Conservation (phyloP, 257 asterid genomes). For the Avicennia marina region DNA sequence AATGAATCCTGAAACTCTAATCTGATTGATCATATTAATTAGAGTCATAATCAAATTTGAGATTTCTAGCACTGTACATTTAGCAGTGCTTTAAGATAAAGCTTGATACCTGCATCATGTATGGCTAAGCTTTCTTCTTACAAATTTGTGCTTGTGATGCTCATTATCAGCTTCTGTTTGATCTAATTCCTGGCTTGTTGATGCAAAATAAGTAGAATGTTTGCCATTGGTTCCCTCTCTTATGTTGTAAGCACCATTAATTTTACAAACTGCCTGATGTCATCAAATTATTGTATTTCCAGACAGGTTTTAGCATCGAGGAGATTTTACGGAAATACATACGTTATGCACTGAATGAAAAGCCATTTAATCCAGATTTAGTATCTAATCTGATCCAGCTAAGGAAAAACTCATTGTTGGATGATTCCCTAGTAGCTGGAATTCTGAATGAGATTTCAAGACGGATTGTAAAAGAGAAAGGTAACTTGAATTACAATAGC, state of each 20-base stretch:
- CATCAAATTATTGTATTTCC: conserved; percentile 30
- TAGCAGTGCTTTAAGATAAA: not conserved
- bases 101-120: not conserved
- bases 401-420: conserved; percentile 63
- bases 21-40: not conserved
- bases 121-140: not conserved
- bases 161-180: not conserved
- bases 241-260: conserved; percentile 3
- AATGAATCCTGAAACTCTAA: not conserved
- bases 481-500: conserved; percentile 30
- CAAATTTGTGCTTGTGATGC: not conserved
- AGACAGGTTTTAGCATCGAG: conserved; percentile 87
- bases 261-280: conserved; percentile 24
- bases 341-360: conserved; percentile 87
- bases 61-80: too few relatives aligned
- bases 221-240: not conserved
- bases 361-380: conserved; percentile 80
- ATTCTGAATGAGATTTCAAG: conserved; percentile 81
- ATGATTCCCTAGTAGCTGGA: conserved; percentile 74
- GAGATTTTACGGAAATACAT: conserved; percentile 83
- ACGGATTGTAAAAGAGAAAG: conserved; percentile 86
- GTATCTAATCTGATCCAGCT: conserved; percentile 76
- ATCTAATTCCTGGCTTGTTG: not conserved
- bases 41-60: too few relatives aligned
- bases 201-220: not conserved